Base-by-base conservation (phyloP, 2,329 filamentous ascomycete species). In the Emericellopsis cladophorae region DNA sequence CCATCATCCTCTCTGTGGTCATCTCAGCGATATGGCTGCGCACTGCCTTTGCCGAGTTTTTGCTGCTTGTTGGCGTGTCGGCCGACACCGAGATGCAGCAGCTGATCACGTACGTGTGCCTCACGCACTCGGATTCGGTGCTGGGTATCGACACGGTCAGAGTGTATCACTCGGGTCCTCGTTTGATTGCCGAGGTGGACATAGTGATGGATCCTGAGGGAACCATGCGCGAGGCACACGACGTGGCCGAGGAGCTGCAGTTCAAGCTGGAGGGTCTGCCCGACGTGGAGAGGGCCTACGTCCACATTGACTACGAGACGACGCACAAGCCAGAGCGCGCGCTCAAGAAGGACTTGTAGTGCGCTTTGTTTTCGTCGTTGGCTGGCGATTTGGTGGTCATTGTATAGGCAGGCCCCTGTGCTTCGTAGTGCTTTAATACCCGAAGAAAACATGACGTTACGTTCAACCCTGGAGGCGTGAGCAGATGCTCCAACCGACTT, bases 301-400 rank as follows among this genome's bases (percentile, higher is more conserved):
- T 96, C 16, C 92, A 98, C 59, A 89, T 95, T 15, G 92, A 98
- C 60, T 96, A 93, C 52, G 92, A 96, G 66, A 95, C 89, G 4
- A 88, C 83, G 15, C 92, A 96, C 61, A 89, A 92, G 60, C 90
- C 90, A 0, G 89, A 95, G 66, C 89, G 80, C 52, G 64, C 65
- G 12, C 67, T 64, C 44, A 79, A 79, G 65, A 81, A 81, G 60
- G 72, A 79, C 46, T 46, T 80, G 31, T 79, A 49, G 48, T 18
- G 35, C 18, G 18, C 18, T 10, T 38, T 29, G 26, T 12, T 4
- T 29, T 5, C 18, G 5, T 21, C 5, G 18, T 21, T 21, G 3
- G 18, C 18, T 21, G 18, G 18, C 18, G 18, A 21, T 21, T 21
- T 21, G 18, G 18, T 21, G 18, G 18, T 21, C 18, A 21, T 21